These are phyloP conservation scores for Candida xiaguanensis DNA, from an alignment of 805 yeast genomes.

Conservation along the genomic window DNA sequence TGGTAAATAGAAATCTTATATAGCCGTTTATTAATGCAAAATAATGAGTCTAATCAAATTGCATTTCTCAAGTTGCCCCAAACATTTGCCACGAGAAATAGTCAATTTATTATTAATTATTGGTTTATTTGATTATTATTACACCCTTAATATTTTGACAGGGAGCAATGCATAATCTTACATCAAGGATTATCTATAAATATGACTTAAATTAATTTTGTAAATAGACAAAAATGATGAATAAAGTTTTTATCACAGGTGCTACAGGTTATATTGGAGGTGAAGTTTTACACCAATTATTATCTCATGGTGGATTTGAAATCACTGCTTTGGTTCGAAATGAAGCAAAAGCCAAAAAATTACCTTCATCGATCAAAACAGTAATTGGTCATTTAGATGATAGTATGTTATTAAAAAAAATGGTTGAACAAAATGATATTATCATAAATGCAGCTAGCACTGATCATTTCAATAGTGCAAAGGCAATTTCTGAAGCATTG, in stretches of 20 bases:
- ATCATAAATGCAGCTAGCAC: conserved; percentile 30
- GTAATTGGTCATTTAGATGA: conserved; percentile 22
- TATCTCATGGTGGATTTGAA: conserved; percentile 14
- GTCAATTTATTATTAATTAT: no score
- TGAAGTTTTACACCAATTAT: conserved; percentile 16
- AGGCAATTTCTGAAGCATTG: conserved; percentile 18
- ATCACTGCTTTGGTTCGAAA: conserved; percentile 22
- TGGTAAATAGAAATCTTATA: no score
- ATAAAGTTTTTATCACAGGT: conserved; percentile 23
- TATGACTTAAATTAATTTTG: not conserved
- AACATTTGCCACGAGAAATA: no score
- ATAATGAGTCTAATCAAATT: no score
- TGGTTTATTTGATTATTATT: no score
- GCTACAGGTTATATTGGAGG: conserved; percentile 26
- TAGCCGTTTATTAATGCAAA: no score
- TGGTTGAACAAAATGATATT: conserved; percentile 21
- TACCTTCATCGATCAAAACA: conserved; percentile 15
- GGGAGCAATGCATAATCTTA: not conserved
- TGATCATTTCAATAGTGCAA: conserved; percentile 22
- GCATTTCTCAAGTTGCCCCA: no score
- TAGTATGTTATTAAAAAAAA: conserved; percentile 12
- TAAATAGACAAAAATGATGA: no score
- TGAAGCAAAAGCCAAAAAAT: conserved; percentile 15
- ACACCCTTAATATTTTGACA: no score
- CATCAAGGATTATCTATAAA: conserved; percentile 1